Percentiles rank a stretch among this genome's conserved stretches.
Conservation (phyloP, 345 rosid genomes). For the Brassica napus region DNA sequence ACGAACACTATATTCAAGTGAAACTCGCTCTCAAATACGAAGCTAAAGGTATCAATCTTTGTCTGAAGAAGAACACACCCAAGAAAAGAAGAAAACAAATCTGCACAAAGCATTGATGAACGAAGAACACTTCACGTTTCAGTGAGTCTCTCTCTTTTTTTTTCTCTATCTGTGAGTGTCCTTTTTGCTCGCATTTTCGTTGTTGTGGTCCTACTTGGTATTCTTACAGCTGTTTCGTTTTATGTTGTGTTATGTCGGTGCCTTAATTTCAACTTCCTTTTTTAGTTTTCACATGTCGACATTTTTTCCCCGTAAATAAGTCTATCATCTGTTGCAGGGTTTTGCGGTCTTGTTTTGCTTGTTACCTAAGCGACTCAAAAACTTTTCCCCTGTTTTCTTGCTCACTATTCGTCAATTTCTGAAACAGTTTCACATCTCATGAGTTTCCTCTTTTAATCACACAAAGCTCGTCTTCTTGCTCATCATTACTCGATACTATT, state of each 20-base stretch:
- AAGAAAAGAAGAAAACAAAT: neutral
- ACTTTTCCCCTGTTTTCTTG: neutral
- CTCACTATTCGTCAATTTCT: neutral
- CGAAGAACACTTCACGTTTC: slow-evolving; percentile 14
- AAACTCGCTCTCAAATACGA: slow-evolving; percentile 2
- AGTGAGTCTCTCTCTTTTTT: neutral
- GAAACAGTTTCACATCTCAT: slow-evolving; percentile 18
- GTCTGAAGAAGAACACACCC: neutral
- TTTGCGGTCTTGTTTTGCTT: slow-evolving; percentile 30
- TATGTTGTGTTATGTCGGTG: slow-evolving; percentile 36
- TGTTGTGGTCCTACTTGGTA: slow-evolving; percentile 27
- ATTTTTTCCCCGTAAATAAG: slow-evolving; percentile 4
- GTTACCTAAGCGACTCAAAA: slow-evolving; percentile 29
- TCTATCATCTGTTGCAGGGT: slow-evolving; percentile 17
- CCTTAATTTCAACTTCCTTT: slow-evolving; percentile 28
- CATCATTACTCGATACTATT: neutral
- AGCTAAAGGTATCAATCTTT: slow-evolving; percentile 6
- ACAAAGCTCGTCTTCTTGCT: neutral
- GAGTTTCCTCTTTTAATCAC: neutral
- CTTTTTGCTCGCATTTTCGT: neutral
- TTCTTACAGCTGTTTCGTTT: slow-evolving; percentile 26
- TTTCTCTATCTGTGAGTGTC: neutral
- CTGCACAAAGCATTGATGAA: slow-evolving; percentile 1
- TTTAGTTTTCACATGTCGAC: slow-evolving; percentile 19
- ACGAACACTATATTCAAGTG: neutral